phyloP scores from a whole-genome alignment of 371 early-diverging fungal genomes.

The Nosema muscidifuracis region DNA sequence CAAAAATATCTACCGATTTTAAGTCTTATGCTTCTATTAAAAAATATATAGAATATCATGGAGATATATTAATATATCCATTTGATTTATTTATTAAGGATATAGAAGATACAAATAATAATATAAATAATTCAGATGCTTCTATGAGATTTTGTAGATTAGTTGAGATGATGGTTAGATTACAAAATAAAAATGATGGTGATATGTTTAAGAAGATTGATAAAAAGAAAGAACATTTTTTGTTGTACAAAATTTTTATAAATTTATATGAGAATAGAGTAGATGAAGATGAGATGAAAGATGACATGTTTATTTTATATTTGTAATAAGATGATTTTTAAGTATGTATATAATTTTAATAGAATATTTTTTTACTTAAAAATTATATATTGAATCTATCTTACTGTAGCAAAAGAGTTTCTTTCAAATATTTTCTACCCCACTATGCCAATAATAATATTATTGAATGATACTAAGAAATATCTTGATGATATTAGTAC shows the following conservation, averaged over 20 bases:
- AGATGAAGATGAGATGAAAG: no score
- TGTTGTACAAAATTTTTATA: background rate
- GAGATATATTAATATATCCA: constrained; percentile 24
- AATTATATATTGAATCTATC: no score
- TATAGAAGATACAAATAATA: constrained; percentile 35
- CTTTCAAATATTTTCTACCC: background rate
- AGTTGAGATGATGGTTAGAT: background rate
- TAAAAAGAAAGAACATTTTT: constrained; percentile 6
- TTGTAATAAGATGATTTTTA: no score
- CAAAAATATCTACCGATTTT: background rate
- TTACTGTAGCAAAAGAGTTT: background rate
- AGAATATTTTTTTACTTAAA: no score
- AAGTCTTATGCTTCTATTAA: background rate
- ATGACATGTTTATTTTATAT: no score
- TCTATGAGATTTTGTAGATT: constrained; percentile 34
- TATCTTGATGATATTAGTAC: constrained; percentile 9
- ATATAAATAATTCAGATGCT: constrained; percentile 17
- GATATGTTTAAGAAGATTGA: background rate
- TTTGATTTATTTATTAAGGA: constrained; percentile 30
- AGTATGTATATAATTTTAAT: no score
- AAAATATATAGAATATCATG: background rate
- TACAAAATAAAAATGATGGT: background rate
- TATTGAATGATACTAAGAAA: constrained; percentile 22
- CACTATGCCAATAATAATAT: constrained; percentile 43
- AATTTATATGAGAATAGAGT: background rate